Evolutionary conservation across 202 grass and related monocot genomes (phyloP).

Genomic region (Elaeis oleifera): DNA sequence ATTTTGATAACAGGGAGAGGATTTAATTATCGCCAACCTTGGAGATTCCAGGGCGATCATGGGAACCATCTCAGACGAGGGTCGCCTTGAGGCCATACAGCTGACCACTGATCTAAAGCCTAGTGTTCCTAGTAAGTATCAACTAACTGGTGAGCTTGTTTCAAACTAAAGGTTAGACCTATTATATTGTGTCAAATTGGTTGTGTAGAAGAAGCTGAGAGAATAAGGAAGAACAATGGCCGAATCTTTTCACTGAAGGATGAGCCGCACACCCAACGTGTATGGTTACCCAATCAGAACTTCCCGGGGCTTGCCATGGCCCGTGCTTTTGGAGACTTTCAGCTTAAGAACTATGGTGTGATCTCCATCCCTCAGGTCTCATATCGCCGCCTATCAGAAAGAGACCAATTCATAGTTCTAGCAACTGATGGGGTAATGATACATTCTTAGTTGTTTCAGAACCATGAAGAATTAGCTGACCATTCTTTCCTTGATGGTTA

Average conservation of each 20-base stretch:
- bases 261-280: slow-evolving; percentile 46
- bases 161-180: background rate
- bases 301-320: slow-evolving; percentile 70
- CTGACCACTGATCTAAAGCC: slow-evolving; percentile 86
- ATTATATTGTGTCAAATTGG: background rate
- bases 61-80: slow-evolving; percentile 44
- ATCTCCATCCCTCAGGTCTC: slow-evolving; percentile 54
- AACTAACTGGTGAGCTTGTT: background rate
- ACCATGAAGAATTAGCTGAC: background rate
- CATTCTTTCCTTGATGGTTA: background rate
- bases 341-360: slow-evolving; percentile 62
- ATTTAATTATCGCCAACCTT: slow-evolving; percentile 81
- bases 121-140: slow-evolving; percentile 28
- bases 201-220: slow-evolving; percentile 52
- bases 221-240: slow-evolving; percentile 53
- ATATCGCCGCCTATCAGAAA: slow-evolving; percentile 25
- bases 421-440: slow-evolving; percentile 59
- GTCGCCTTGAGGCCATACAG: slow-evolving; percentile 53
- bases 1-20: slow-evolving; percentile 35
- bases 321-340: slow-evolving; percentile 59
- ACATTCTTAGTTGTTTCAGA: background rate
- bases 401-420: slow-evolving; percentile 67
- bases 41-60: slow-evolving; percentile 83
- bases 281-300: slow-evolving; percentile 73
- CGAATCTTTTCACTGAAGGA: slow-evolving; percentile 63